These are phyloP conservation scores for Diaporthe sp. DNA, from an alignment of 2,329 filamentous ascomycete species.

Conservation along the genomic window DNA sequence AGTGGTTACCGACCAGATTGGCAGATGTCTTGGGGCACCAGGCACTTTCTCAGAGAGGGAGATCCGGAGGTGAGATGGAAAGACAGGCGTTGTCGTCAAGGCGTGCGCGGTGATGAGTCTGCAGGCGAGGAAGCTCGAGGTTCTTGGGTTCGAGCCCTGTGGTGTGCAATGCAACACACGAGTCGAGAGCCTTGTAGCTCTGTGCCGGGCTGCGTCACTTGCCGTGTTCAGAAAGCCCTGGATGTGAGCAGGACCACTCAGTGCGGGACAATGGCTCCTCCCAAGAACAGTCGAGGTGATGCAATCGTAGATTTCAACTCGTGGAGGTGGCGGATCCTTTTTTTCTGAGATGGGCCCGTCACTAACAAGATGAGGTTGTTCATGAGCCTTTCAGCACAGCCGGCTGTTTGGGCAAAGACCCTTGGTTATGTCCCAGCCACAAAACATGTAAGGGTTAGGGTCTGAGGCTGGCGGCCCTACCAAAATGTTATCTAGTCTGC, in stretches of 20 bases:
- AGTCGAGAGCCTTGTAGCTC: neutral
- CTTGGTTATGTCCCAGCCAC: neutral
- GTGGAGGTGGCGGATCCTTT: neutral
- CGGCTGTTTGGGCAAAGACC: neutral
- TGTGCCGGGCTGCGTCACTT: conserved; percentile 17
- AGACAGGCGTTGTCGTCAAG: neutral
- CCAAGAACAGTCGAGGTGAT: neutral
- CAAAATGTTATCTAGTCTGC: too few species aligned
- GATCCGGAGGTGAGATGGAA: neutral
- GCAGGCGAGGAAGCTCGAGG: neutral
- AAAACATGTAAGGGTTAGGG: neutral
- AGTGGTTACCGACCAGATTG: conserved; percentile 36
- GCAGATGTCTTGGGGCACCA: neutral
- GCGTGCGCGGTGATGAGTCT: neutral
- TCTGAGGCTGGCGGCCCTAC: neutral
- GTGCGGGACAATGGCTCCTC: neutral
- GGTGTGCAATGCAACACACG: neutral
- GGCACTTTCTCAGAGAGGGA: neutral
- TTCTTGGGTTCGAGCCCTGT: neutral
- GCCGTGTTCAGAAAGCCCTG: neutral
- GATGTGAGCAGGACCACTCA: neutral
- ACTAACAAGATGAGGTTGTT: conserved; percentile 4
- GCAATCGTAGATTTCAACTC: neutral
- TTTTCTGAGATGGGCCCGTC: neutral
- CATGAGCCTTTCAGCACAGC: neutral